phyloP scores from a whole-genome alignment of 129 eudicot genomes.

The Dittrichia graveolens region DNA sequence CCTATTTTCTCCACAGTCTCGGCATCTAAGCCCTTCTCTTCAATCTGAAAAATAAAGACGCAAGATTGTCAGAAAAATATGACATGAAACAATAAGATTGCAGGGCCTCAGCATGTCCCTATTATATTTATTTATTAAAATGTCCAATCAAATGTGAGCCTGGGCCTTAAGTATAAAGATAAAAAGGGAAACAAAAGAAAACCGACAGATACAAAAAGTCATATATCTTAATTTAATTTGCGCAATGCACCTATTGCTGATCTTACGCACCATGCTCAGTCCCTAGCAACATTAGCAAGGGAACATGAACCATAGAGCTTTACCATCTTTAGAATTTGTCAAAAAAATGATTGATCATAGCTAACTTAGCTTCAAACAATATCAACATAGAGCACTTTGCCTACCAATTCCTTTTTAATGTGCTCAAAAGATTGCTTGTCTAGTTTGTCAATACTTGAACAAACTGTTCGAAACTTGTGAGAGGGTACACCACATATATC shows the following conservation, averaged over 20 bases:
- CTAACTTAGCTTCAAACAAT: background rate
- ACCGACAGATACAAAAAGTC: background rate
- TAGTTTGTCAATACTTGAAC: conserved; percentile 95
- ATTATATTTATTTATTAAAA: too few relatives aligned
- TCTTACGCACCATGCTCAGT: background rate
- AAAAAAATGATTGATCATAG: background rate
- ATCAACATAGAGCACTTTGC: conserved; percentile 18
- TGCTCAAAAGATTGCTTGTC: conserved; percentile 91
- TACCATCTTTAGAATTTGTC: too few relatives aligned
- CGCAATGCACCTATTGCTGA: background rate
- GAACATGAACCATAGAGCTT: too few relatives aligned
- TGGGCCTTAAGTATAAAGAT: background rate
- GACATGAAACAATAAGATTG: background rate
- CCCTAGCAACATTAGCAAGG: background rate
- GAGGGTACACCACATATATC: conserved; percentile 91
- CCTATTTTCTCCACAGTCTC: conserved; percentile 78
- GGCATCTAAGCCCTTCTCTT: conserved; percentile 73
- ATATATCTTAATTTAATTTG: background rate
- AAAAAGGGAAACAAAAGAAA: background rate
- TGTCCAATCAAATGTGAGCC: too few relatives aligned
- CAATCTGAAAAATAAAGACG: conserved; percentile 45
- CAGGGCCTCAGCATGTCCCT: background rate
- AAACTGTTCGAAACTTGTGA: conserved; percentile 79
- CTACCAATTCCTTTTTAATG: conserved; percentile 80
- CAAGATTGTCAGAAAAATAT: conserved; percentile 8